Conservation (phyloP, 345 rosid species). For the Passiflora organensis region DNA sequence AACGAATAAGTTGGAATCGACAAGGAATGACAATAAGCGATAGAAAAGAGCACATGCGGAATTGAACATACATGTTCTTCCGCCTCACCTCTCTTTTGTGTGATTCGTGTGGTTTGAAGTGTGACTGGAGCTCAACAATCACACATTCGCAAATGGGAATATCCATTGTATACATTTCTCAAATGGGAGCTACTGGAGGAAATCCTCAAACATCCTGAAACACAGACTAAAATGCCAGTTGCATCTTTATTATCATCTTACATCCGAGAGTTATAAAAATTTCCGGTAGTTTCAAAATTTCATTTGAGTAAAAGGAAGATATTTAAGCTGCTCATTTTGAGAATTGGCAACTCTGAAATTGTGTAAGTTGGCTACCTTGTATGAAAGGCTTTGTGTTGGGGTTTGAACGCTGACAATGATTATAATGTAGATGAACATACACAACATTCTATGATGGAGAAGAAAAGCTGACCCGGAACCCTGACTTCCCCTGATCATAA, state of each 20-base stretch:
- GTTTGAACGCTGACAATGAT: not conserved
- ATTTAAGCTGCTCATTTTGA: not conserved
- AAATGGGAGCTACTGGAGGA: not conserved
- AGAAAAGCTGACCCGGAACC: slow-evolving; percentile 55
- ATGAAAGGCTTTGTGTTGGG: slow-evolving; percentile 2
- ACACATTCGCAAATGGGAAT: too few species aligned
- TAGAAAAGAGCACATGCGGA: too few species aligned
- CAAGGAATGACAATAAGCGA: too few species aligned
- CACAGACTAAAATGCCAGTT: too few species aligned
- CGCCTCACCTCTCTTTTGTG: too few species aligned
- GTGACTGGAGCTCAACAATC: too few species aligned
- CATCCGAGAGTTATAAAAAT: not conserved
- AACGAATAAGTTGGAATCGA: too few species aligned
- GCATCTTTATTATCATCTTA: too few species aligned
- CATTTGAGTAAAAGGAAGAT: slow-evolving; percentile 7
- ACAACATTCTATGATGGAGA: slow-evolving; percentile 24
- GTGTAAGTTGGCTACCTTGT: slow-evolving; percentile 9
- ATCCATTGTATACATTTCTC: too few species aligned
- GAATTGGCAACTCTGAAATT: not conserved
- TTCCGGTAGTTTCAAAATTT: slow-evolving; percentile 2
- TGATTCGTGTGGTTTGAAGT: too few species aligned
- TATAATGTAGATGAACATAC: not conserved
- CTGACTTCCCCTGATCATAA: slow-evolving; percentile 53
- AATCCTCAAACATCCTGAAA: not conserved
- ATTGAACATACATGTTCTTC: too few species aligned